Evolutionary conservation across 2,329 filamentous ascomycete genomes (phyloP).

Genomic region (Calonectria ilicicola): DNA sequence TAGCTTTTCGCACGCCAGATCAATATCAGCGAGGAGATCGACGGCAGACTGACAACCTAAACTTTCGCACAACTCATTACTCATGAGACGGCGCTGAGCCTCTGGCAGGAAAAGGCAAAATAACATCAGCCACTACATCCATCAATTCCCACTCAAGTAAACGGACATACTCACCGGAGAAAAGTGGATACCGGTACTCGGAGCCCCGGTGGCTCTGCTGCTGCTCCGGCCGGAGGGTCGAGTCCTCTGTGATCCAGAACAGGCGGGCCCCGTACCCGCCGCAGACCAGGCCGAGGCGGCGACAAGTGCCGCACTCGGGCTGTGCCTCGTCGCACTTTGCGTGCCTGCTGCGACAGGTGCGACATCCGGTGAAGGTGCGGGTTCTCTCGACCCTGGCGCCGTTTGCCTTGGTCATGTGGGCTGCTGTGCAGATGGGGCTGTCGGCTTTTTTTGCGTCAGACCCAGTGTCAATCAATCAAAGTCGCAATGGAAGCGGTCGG

Average conservation of each 20-base stretch:
- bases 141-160: background rate
- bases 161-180: slow-evolving; percentile 47
- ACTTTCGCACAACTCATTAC: slow-evolving; percentile 46
- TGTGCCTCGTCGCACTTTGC: slow-evolving; percentile 58
- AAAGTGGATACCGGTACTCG: slow-evolving; percentile 56
- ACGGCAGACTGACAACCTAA: slow-evolving; percentile 41
- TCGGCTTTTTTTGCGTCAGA: no score
- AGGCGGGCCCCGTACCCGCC: slow-evolving; percentile 53
- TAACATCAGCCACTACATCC: background rate
- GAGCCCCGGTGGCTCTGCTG: slow-evolving; percentile 41
- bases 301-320: slow-evolving; percentile 54
- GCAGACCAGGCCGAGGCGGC: slow-evolving; percentile 48
- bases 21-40: slow-evolving; percentile 41
- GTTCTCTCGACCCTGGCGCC: slow-evolving; percentile 35
- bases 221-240: slow-evolving; percentile 34
- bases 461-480: background rate
- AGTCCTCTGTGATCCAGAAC: slow-evolving; percentile 45
- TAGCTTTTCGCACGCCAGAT: slow-evolving; percentile 36
- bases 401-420: slow-evolving; percentile 32
- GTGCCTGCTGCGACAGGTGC: slow-evolving; percentile 52
- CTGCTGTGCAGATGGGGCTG: background rate
- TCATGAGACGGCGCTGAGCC: slow-evolving; percentile 37
- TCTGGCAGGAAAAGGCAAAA: slow-evolving; percentile 17
- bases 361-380: slow-evolving; percentile 49
- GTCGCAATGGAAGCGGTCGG: background rate